phyloP scores from a whole-genome alignment of 768 basidiomycete species.

The Tricholoma sp. region DNA sequence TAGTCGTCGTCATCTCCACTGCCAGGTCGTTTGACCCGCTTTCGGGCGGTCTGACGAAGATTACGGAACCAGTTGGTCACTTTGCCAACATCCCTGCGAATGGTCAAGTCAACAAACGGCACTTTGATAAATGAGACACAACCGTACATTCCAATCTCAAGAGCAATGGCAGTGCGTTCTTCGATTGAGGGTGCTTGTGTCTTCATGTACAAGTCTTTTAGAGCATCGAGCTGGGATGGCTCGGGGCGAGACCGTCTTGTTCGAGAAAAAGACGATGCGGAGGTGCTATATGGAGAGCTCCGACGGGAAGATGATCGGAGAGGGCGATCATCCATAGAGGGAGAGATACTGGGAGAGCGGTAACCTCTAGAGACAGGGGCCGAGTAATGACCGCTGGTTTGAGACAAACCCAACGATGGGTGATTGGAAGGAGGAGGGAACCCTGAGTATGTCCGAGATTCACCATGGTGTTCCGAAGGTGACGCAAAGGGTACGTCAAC shows the following conservation, averaged over 20 bases:
- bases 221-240: slow-evolving; percentile 69
- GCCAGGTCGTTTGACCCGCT: slow-evolving; percentile 51
- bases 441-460: slow-evolving; percentile 37
- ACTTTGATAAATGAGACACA: slow-evolving; percentile 9
- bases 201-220: slow-evolving; percentile 63
- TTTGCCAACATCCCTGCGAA: slow-evolving; percentile 67
- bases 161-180: slow-evolving; percentile 67
- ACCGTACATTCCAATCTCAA: slow-evolving; percentile 71
- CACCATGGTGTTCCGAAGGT: slow-evolving; percentile 26
- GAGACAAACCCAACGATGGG: slow-evolving; percentile 38
- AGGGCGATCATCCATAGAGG: slow-evolving; percentile 32
- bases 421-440: slow-evolving; percentile 46
- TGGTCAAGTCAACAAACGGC: slow-evolving; percentile 14
- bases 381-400: slow-evolving; percentile 28
- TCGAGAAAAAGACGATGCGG: slow-evolving; percentile 37
- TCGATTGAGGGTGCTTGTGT: slow-evolving; percentile 77
- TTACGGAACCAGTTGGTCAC: slow-evolving; percentile 90
- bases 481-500: slow-evolving; percentile 26
- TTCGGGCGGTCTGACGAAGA: slow-evolving; percentile 74
- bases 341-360: slow-evolving; percentile 36
- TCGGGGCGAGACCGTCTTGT: slow-evolving; percentile 75
- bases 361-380: slow-evolving; percentile 23
- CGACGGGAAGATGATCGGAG: slow-evolving; percentile 34
- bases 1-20: slow-evolving; percentile 45
- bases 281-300: slow-evolving; percentile 40